Percentiles rank a stretch among this genome's conserved stretches.
Evolutionary conservation across 257 asterid species (phyloP).

Genomic region (Solanum lycopersicoides): DNA sequence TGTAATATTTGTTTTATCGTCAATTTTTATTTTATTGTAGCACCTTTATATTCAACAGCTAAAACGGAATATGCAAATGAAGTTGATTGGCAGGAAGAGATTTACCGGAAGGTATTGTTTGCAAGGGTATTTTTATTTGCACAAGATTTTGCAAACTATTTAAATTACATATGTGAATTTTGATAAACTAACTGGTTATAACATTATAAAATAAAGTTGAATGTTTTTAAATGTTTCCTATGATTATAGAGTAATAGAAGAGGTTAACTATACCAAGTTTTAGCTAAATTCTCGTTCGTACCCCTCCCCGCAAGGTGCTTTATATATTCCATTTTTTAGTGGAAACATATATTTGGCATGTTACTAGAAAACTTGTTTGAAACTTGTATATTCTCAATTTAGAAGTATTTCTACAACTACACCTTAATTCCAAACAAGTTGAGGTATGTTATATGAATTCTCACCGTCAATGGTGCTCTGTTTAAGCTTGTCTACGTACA

Average conservation of each 20-base stretch:
- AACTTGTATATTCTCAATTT: neutral
- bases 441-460: neutral
- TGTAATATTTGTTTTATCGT: neutral
- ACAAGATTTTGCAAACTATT: neutral
- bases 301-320: neutral
- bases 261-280: neutral
- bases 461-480: neutral
- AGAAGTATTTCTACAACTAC: neutral
- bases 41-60: conserved; percentile 60
- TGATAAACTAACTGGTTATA: too few species aligned
- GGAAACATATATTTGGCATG: neutral
- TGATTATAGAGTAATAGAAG: neutral
- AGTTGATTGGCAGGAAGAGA: conserved; percentile 90
- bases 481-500: neutral
- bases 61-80: conserved; percentile 49
- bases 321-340: neutral
- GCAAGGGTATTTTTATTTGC: neutral
- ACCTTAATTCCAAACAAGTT: neutral
- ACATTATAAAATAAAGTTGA: neutral
- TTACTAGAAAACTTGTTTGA: neutral
- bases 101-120: conserved; percentile 46
- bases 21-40: conserved; percentile 10
- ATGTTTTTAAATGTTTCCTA: neutral
- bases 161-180: neutral
- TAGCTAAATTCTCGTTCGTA: neutral